Conservation (phyloP, 2,329 filamentous ascomycete species). For the Emmonsiellopsis sp. region DNA sequence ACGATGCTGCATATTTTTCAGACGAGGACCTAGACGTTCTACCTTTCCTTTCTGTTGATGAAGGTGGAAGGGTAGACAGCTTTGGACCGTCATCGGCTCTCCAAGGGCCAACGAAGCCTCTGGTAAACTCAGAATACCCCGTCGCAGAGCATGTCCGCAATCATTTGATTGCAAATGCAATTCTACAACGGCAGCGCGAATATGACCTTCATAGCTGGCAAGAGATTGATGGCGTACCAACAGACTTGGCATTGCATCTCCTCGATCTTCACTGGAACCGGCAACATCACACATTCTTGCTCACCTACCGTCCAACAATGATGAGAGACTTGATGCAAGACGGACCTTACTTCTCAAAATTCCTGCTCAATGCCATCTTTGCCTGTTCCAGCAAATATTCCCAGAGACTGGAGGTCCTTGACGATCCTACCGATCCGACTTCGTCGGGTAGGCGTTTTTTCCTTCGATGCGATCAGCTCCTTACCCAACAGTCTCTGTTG, state of each 20-base stretch:
- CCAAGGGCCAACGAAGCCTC: conserved; percentile 10
- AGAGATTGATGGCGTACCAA: conserved; percentile 13
- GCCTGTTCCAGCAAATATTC: conserved; percentile 33
- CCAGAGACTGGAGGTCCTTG: conserved; percentile 26
- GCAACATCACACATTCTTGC: conserved; percentile 30
- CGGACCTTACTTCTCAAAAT: conserved; percentile 29
- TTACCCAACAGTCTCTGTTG: conserved; percentile 26
- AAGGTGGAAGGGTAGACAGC: conserved; percentile 11
- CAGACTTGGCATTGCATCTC: conserved; percentile 28
- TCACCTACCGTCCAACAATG: conserved; percentile 32
- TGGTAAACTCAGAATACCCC: conserved; percentile 6
- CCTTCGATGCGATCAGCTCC: conserved; percentile 27
- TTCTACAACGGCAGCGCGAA: conserved; percentile 15
- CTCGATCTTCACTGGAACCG: conserved; percentile 33
- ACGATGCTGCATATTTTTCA: conserved; percentile 9
- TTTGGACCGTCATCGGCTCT: conserved; percentile 12
- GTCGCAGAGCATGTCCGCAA: conserved; percentile 14
- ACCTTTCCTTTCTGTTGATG: conserved; percentile 12
- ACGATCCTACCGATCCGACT: conserved; percentile 25
- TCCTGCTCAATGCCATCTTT: conserved; percentile 36
- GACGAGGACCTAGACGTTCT: conserved; percentile 13
- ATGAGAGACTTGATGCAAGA: conserved; percentile 27
- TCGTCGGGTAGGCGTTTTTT: conserved; percentile 31
- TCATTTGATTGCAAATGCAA: conserved; percentile 16
- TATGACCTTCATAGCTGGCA: conserved; percentile 11